phyloP scores from a whole-genome alignment of 2,329 filamentous ascomycete genomes.

The Alternaria metachromatica region DNA sequence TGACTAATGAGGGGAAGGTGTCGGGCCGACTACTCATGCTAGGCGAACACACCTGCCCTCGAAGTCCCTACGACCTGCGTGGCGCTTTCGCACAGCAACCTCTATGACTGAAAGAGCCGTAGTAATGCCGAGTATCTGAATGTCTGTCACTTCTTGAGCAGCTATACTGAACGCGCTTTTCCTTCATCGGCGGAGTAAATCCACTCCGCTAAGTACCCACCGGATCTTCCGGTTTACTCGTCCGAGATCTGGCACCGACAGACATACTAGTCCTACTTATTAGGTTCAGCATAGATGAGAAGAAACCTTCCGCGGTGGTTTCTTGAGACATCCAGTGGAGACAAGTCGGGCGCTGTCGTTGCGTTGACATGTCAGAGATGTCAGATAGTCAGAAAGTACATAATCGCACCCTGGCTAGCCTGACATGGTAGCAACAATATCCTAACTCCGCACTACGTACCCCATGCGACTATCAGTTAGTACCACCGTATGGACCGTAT shows the following conservation, averaged over 20 bases:
- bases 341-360: background rate
- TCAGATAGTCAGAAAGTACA: slow-evolving; percentile 7
- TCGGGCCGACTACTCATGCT: background rate
- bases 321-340: background rate
- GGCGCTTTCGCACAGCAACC: background rate
- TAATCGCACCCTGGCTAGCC: background rate
- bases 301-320: background rate
- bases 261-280: background rate
- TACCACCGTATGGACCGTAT: background rate
- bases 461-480: background rate
- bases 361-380: background rate
- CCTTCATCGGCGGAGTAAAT: background rate
- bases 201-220: background rate
- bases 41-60: background rate
- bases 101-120: background rate
- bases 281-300: background rate
- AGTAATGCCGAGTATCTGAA: background rate
- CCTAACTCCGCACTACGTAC: background rate
- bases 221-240: background rate
- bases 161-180: background rate
- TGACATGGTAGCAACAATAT: background rate
- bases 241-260: background rate
- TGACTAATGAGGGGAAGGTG: background rate
- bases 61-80: background rate
- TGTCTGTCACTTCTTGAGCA: background rate